Percentiles rank a stretch among this genome's conserved stretches.
These are phyloP conservation scores for Piromyces finnis DNA, from an alignment of 192 early-diverging fungal species.

Conservation along the genomic window DNA sequence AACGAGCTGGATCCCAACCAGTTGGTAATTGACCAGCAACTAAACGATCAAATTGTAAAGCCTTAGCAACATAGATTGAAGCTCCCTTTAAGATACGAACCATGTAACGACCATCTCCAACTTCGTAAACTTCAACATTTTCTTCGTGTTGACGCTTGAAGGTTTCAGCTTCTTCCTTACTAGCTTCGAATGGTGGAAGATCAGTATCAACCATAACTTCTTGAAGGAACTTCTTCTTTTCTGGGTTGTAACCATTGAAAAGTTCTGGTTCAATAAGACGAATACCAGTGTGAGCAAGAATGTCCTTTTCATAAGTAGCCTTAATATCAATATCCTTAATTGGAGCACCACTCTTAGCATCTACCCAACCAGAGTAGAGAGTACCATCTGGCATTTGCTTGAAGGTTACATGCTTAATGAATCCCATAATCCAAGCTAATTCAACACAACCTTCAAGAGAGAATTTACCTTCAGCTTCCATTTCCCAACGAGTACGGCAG, in stretches of 20 bases:
- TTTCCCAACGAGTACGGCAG: slow-evolving; percentile 85
- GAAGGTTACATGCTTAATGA: slow-evolving; percentile 40
- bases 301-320: slow-evolving; percentile 73
- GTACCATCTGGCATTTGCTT: not conserved
- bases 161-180: slow-evolving; percentile 65
- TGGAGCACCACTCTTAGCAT: slow-evolving; percentile 65
- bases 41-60: slow-evolving; percentile 72
- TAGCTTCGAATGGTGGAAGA: slow-evolving; percentile 71
- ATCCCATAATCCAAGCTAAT: slow-evolving; percentile 95
- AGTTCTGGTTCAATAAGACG: slow-evolving; percentile 74
- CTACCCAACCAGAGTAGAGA: slow-evolving; percentile 79
- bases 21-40: slow-evolving; percentile 88
- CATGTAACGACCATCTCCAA: slow-evolving; percentile 45
- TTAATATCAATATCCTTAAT: slow-evolving; percentile 76
- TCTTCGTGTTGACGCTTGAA: slow-evolving; percentile 69
- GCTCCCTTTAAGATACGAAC: slow-evolving; percentile 77
- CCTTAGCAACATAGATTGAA: slow-evolving; percentile 76
- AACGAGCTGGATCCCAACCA: slow-evolving; percentile 81
- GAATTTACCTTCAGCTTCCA: slow-evolving; percentile 78
- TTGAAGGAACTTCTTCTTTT: slow-evolving; percentile 68
- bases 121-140: slow-evolving; percentile 52
- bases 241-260: slow-evolving; percentile 68
- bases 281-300: slow-evolving; percentile 83
- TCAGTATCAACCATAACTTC: slow-evolving; percentile 77
- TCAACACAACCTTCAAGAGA: slow-evolving; percentile 84